phyloP scores from a whole-genome alignment of 257 asterid species.

The Verbascum thapsus region DNA sequence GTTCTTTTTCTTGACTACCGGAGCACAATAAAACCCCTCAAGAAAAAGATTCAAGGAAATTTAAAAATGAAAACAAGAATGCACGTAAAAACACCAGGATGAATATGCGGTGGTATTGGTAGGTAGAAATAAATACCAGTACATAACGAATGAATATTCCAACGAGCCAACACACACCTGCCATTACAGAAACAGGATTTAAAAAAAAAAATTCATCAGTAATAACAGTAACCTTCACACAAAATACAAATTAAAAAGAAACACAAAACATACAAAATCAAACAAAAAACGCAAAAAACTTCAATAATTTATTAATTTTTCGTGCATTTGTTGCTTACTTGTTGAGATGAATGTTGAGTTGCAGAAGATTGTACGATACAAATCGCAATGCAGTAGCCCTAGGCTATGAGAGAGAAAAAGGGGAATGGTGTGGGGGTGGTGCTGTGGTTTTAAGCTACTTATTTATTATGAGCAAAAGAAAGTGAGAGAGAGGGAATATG shows the following conservation, averaged over 20 bases:
- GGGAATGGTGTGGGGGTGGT: conserved; percentile 17
- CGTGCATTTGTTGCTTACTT: background rate
- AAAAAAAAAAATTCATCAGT: conserved; percentile 21
- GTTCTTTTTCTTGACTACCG: too few relatives aligned
- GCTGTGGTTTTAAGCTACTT: conserved; percentile 43
- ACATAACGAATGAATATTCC: background rate
- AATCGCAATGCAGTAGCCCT: conserved; percentile 28
- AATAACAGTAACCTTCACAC: conserved; percentile 5
- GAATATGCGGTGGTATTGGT: too few relatives aligned
- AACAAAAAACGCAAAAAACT: background rate
- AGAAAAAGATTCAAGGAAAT: background rate
- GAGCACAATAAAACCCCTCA: background rate
- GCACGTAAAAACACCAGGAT: background rate
- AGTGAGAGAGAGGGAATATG: conserved; percentile 31
- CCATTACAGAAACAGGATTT: conserved; percentile 17
- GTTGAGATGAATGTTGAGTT: conserved; percentile 17
- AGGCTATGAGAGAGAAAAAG: conserved; percentile 23
- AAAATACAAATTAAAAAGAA: background rate
- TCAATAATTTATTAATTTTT: background rate
- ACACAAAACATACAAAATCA: background rate
- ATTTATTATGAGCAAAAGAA: too few relatives aligned
- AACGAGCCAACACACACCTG: conserved; percentile 20
- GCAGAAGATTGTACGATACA: conserved; percentile 2
- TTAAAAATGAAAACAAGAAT: background rate
- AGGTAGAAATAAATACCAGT: conserved; percentile 20